Evolutionary conservation across 2,329 filamentous ascomycete genomes (phyloP).

Genomic region (Rosellinia necatrix): DNA sequence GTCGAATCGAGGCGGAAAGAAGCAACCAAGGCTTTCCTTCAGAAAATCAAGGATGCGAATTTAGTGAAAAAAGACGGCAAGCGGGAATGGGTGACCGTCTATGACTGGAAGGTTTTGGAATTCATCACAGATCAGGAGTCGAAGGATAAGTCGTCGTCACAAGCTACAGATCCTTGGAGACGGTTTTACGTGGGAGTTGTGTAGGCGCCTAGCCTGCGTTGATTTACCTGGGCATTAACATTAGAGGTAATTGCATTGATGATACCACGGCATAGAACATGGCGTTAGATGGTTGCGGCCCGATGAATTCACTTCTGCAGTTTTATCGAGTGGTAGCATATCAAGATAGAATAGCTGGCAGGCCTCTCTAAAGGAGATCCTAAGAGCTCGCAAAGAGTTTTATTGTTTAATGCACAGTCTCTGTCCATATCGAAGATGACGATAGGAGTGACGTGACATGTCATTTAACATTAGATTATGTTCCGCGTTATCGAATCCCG

Average conservation of each 20-base stretch:
- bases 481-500: background rate
- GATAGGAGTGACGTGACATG: background rate
- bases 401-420: background rate
- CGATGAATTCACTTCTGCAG: background rate
- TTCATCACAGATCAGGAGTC: constrained; percentile 48
- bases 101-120: constrained; percentile 53
- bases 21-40: constrained; percentile 43
- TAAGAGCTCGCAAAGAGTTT: too few relatives aligned
- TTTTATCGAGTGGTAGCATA: too few relatives aligned
- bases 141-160: constrained; percentile 40
- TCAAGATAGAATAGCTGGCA: too few relatives aligned
- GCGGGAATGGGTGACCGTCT: constrained; percentile 48
- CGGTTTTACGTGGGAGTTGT: constrained; percentile 51
- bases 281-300: background rate
- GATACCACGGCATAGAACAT: constrained; percentile 13
- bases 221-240: background rate
- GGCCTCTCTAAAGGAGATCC: too few relatives aligned
- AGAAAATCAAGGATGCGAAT: constrained; percentile 40
- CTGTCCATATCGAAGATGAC: background rate
- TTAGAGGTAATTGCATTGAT: constrained; percentile 8
- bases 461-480: constrained; percentile 8
- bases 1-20: constrained; percentile 45
- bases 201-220: constrained; percentile 31
- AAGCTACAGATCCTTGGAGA: constrained; percentile 48
- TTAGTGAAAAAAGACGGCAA: constrained; percentile 35